phyloP scores from a whole-genome alignment of 2,329 filamentous ascomycete genomes.

The Fusarium agapanthi region DNA sequence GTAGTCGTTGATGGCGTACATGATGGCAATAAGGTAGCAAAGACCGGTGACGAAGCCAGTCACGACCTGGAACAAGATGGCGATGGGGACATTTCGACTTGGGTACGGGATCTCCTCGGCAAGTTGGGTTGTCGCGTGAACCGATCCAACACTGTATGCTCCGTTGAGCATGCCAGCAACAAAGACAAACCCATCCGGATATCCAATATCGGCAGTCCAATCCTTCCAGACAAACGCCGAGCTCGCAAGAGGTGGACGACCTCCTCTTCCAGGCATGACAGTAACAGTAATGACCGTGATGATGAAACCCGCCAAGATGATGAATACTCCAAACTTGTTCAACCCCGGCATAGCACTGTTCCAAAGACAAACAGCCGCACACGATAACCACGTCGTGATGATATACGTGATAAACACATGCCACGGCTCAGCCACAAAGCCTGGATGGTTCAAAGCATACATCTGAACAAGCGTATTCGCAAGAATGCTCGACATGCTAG shows the following conservation, averaged over 20 bases:
- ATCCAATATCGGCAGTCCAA: conserved; percentile 52
- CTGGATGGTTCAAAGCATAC: conserved; percentile 53
- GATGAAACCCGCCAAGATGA: conserved; percentile 60
- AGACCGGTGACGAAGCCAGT: conserved; percentile 63
- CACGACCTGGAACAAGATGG: conserved; percentile 59
- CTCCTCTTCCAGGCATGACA: conserved; percentile 56
- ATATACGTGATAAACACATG: conserved; percentile 56
- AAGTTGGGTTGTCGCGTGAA: conserved; percentile 71
- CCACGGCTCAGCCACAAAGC: conserved; percentile 50
- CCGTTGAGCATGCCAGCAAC: conserved; percentile 64
- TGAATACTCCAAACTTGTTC: conserved; percentile 62
- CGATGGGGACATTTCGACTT: conserved; percentile 61
- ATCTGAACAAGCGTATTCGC: conserved; percentile 54
- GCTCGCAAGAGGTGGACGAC: conserved; percentile 43
- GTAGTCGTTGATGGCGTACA: conserved; percentile 67
- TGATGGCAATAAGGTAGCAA: conserved; percentile 59
- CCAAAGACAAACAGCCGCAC: conserved; percentile 58
- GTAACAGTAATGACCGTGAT: conserved; percentile 64
- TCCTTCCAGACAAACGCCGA: conserved; percentile 52
- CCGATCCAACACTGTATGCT: conserved; percentile 72
- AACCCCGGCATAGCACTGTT: conserved; percentile 62
- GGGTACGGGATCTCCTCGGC: conserved; percentile 70
- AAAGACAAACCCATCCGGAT: conserved; percentile 54
- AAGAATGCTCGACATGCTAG: conserved; percentile 53
- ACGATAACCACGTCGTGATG: conserved; percentile 51